A percentile compares a stretch with the other conserved stretches of the same genome.
These are phyloP conservation scores for Candida anutae DNA, from an alignment of 1,139 yeast species.

Conservation along the genomic window DNA sequence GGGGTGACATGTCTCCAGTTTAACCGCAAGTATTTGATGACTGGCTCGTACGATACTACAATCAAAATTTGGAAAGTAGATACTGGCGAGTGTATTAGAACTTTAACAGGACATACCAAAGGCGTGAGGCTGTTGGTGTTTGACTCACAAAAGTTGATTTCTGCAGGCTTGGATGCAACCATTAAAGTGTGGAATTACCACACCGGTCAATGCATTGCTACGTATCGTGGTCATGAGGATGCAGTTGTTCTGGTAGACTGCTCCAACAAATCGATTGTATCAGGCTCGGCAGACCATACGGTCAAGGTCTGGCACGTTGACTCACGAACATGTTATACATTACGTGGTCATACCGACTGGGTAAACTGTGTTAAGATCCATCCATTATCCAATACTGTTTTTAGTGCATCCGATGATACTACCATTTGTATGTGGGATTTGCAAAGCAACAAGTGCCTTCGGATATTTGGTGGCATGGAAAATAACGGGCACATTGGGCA, in stretches of 20 bases:
- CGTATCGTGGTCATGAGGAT: slow-evolving; percentile 88
- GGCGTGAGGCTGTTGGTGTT: slow-evolving; percentile 81
- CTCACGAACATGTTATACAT: slow-evolving; percentile 82
- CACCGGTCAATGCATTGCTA: slow-evolving; percentile 88
- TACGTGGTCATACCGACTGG: slow-evolving; percentile 90
- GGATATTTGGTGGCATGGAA: slow-evolving; percentile 68
- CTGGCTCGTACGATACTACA: slow-evolving; percentile 88
- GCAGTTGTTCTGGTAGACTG: slow-evolving; percentile 79
- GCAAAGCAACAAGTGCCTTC: slow-evolving; percentile 66
- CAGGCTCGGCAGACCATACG: slow-evolving; percentile 89
- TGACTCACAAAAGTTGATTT: slow-evolving; percentile 80
- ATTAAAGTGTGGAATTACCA: slow-evolving; percentile 94
- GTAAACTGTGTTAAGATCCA: slow-evolving; percentile 87
- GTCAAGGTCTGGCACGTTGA: slow-evolving; percentile 96
- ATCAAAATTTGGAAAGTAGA: slow-evolving; percentile 85
- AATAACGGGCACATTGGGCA: slow-evolving; percentile 76
- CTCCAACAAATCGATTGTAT: slow-evolving; percentile 73
- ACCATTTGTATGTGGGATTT: slow-evolving; percentile 95
- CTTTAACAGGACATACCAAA: slow-evolving; percentile 74
- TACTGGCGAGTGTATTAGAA: slow-evolving; percentile 68
- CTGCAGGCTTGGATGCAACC: slow-evolving; percentile 87
- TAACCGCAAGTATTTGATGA: slow-evolving; percentile 65
- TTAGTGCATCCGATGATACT: slow-evolving; percentile 85
- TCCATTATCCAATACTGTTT: slow-evolving; percentile 67
- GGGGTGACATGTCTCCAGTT: slow-evolving; percentile 85